A percentile compares a stretch with the other conserved stretches of the same genome.
Conservation (phyloP, 176 grass and related monocot genomes). For the Pontederia paniculata region DNA sequence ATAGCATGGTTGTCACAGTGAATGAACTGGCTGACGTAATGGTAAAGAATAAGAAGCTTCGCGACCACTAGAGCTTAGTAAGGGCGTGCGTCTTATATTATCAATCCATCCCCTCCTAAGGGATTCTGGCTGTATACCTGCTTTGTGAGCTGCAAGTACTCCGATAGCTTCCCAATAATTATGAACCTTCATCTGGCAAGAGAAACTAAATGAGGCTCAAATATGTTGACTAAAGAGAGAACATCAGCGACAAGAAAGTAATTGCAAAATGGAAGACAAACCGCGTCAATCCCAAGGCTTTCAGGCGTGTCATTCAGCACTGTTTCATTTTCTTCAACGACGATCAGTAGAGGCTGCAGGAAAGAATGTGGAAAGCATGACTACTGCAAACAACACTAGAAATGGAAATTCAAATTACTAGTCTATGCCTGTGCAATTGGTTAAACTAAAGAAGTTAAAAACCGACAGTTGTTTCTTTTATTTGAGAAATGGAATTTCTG, state of each 20-base stretch:
- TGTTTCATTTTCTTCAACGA: conserved; percentile 81
- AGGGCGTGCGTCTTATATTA: conserved; percentile 30
- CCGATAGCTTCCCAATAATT: conserved; percentile 98
- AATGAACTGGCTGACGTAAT: conserved; percentile 16
- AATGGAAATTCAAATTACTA: no score
- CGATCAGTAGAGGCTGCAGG: conserved; percentile 86
- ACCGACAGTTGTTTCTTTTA: no score
- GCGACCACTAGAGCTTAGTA: conserved; percentile 3
- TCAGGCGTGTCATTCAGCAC: conserved; percentile 83
- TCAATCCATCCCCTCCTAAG: conserved; percentile 47
- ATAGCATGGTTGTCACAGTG: conserved; percentile 7
- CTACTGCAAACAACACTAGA: no score
- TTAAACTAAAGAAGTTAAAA: no score
- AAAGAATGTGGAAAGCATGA: no score
- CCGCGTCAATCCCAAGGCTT: conserved; percentile 51
- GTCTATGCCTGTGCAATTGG: no score
- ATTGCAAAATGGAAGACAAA: conserved; percentile 16
- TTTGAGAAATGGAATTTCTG: neutral
- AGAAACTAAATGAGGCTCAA: conserved; percentile 11
- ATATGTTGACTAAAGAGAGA: neutral
- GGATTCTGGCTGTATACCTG: conserved; percentile 61
- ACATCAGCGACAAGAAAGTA: conserved; percentile 3
- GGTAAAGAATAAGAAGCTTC: conserved; percentile 14
- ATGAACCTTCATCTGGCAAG: conserved; percentile 47
- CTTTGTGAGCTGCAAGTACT: conserved; percentile 78